These are phyloP conservation scores for Kurtzmaniella quercitrusa DNA, from an alignment of 1,139 yeast species.

Conservation along the genomic window DNA sequence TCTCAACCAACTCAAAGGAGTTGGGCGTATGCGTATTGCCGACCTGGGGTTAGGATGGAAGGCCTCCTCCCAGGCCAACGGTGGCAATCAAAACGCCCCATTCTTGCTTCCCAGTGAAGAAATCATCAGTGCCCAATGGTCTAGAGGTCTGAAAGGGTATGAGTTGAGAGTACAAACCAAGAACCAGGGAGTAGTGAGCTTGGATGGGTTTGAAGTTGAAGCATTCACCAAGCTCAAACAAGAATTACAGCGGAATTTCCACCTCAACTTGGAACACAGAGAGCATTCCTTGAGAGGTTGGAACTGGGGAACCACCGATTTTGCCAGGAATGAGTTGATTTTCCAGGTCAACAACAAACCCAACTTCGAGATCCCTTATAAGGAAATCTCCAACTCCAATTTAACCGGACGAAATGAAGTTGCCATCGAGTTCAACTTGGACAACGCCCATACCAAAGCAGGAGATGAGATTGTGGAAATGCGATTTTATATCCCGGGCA, in stretches of 20 bases:
- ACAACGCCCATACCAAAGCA: slow-evolving; percentile 56
- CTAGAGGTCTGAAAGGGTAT: slow-evolving; percentile 88
- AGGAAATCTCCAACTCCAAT: slow-evolving; percentile 79
- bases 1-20: slow-evolving; percentile 75
- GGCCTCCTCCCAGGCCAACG: slow-evolving; percentile 33
- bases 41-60: slow-evolving; percentile 98
- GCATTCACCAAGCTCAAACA: slow-evolving; percentile 79
- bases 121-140: slow-evolving; percentile 79
- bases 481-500: slow-evolving; percentile 90
- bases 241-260: slow-evolving; percentile 77
- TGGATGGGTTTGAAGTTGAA: slow-evolving; percentile 87
- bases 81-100: slow-evolving; percentile 57
- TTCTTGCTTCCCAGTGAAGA: slow-evolving; percentile 84
- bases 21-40: slow-evolving; percentile 92
- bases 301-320: slow-evolving; percentile 97
- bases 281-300: slow-evolving; percentile 97
- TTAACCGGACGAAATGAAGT: slow-evolving; percentile 92
- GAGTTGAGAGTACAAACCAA: slow-evolving; percentile 87
- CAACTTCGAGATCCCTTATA: slow-evolving; percentile 84
- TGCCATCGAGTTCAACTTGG: slow-evolving; percentile 76
- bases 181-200: slow-evolving; percentile 76
- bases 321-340: slow-evolving; percentile 86
- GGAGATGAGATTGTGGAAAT: slow-evolving; percentile 96
- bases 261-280: slow-evolving; percentile 65
- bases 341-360: slow-evolving; percentile 88